These are phyloP conservation scores for Jatropha curcas DNA, from an alignment of 345 rosid genomes.

Conservation along the genomic window DNA sequence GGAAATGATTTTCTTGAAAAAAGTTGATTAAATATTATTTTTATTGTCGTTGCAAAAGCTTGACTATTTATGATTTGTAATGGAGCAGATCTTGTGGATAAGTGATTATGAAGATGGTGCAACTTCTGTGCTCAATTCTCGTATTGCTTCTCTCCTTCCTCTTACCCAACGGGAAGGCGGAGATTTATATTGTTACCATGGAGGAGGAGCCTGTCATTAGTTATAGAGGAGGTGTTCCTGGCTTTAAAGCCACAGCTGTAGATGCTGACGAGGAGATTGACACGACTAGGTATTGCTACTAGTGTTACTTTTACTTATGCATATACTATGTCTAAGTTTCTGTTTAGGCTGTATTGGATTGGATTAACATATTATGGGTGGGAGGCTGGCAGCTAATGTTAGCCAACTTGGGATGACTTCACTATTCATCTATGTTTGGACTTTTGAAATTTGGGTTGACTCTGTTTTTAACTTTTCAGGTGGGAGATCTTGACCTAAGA, in stretches of 20 bases:
- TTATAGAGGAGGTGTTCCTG: slow-evolving; percentile 82
- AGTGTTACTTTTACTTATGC: neutral
- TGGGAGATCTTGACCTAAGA: slow-evolving; percentile 15
- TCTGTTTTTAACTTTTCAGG: neutral
- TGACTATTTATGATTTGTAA: slow-evolving; percentile 18
- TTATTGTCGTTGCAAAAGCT: neutral
- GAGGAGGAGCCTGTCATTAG: slow-evolving; percentile 93
- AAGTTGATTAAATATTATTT: no score
- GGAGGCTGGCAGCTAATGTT: neutral
- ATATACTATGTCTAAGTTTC: neutral
- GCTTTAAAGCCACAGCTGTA: slow-evolving; percentile 86
- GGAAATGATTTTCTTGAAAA: neutral
- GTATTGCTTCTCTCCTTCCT: slow-evolving; percentile 42
- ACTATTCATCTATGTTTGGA: neutral
- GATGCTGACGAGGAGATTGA: slow-evolving; percentile 89
- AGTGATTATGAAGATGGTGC: slow-evolving; percentile 34
- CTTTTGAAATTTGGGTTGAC: neutral
- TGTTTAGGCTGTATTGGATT: no score
- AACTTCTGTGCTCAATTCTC: slow-evolving; percentile 31
- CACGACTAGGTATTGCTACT: slow-evolving; percentile 53
- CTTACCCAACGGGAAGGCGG: slow-evolving; percentile 49
- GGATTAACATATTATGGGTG: neutral
- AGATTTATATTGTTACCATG: slow-evolving; percentile 76
- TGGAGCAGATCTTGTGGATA: slow-evolving; percentile 38
- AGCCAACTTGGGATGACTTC: neutral